phyloP scores from a whole-genome alignment of 345 rosid genomes.

The Populus davidiana region DNA sequence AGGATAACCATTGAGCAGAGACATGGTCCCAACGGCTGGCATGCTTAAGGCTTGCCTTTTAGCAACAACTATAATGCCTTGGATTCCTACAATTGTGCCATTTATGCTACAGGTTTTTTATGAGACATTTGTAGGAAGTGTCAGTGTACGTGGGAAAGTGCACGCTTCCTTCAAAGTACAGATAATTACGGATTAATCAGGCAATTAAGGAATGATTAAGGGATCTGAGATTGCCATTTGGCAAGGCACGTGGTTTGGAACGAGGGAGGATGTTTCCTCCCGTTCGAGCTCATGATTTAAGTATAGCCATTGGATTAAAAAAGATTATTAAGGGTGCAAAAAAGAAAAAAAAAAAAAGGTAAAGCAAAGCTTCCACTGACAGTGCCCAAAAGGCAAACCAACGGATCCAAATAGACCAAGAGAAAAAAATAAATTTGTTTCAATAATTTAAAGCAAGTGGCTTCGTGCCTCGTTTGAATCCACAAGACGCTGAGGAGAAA shows the following conservation, averaged over 20 bases:
- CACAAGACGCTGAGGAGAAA: not conserved
- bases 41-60: conserved; percentile 29
- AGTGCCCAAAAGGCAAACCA: conserved; percentile 18
- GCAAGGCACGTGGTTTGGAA: conserved; percentile 39
- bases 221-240: not conserved
- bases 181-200: conserved; percentile 28
- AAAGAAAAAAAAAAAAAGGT: not conserved
- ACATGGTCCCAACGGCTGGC: conserved; percentile 24
- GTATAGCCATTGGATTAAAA: not conserved
- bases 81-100: conserved; percentile 39
- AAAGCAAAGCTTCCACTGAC: conserved; percentile 6
- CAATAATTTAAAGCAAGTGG: conserved; percentile 7
- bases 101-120: not conserved
- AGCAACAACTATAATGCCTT: conserved; percentile 30
- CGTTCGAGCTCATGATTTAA: not conserved
- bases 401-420: not conserved
- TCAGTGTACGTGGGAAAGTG: conserved; percentile 10
- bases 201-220: conserved; percentile 12
- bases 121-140: conserved; percentile 10
- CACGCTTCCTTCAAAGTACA: conserved; percentile 22
- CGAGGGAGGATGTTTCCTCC: conserved; percentile 41
- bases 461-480: not conserved
- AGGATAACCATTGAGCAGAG: not conserved
- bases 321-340: not conserved
- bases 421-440: not conserved